Evolutionary conservation across 1,284 basidiomycete genomes (phyloP).

Genomic region (Naganishia cerealis): DNA sequence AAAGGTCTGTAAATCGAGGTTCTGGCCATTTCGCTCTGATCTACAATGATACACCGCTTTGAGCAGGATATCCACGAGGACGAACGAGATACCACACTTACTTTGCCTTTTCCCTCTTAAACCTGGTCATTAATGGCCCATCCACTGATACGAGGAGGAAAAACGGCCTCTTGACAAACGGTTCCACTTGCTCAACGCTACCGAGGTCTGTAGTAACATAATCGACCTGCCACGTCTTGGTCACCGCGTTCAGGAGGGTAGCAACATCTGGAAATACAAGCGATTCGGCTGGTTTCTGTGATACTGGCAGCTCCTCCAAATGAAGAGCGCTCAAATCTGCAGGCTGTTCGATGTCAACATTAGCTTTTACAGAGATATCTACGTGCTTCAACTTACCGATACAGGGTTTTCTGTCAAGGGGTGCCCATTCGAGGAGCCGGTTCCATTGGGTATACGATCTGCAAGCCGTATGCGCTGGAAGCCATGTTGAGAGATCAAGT

Average conservation of each 20-base stretch:
- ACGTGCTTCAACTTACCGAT: background rate
- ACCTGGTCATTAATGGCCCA: conserved; percentile 67
- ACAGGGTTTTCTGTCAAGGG: background rate
- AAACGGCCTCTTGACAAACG: conserved; percentile 84
- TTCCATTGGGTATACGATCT: conserved; percentile 7
- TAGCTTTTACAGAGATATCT: conserved; percentile 6
- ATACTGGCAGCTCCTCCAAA: background rate
- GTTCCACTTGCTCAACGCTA: conserved; percentile 59
- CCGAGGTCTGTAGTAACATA: conserved; percentile 78
- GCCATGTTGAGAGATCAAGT: conserved; percentile 61
- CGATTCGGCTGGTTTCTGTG: conserved; percentile 7
- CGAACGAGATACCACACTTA: background rate
- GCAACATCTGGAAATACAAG: conserved; percentile 60
- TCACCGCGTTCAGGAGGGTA: conserved; percentile 72
- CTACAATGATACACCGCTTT: background rate
- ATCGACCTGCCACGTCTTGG: conserved; percentile 74
- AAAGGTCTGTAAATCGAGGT: conserved; percentile 67
- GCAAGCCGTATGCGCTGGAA: conserved; percentile 54
- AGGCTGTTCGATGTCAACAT: conserved; percentile 9
- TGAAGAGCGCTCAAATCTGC: conserved; percentile 12
- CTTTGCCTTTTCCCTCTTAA: conserved; percentile 54
- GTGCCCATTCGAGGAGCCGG: conserved; percentile 15
- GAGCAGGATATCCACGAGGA: background rate
- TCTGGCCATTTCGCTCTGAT: conserved; percentile 1
- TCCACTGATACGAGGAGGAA: conserved; percentile 85